Evolutionary conservation across 495 filamentous ascomycete species (phyloP), one percentile per base, ranked within the genome.

Genomic region (Aspergillus biplanus): DNA sequence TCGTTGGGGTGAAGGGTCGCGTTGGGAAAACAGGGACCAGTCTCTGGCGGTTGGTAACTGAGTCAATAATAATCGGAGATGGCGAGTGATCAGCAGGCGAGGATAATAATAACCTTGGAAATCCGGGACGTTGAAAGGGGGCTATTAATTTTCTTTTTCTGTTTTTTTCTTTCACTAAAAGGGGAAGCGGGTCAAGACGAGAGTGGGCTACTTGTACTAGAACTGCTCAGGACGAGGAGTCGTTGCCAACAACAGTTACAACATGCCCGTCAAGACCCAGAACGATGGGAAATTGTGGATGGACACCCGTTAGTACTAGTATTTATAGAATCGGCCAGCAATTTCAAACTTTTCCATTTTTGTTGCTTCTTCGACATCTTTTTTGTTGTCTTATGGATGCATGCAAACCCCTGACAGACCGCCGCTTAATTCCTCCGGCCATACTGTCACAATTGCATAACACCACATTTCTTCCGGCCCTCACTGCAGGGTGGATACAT

Each of bases 171-270:
- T 7, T 53, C 66, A 67, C 66, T 71, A 68, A 68, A 67, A 67
- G 69, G 69, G 64, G 69, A 71, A 71, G 69, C 69, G 69, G 69
- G 69, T 71, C 69, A 44, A 67, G 18, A 50, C 21, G 21, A 27
- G 21, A 27, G 21, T 27, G 21, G 21, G 21, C 21, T 27, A 27
- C 21, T 44, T 12, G 39, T 44, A 44, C 39, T 12, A n/a, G n/a
- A 44, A 12, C 39, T 12, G n/a, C 39, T 44, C 3, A 44, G 12
- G 11, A 44, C 21, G 21, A 27, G 21, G 12, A 13, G 44, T 11
- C 11, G 39, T 44, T 44, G 39, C n/a, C 39, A 44, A 44, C 7
- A 44, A 44, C n/a, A 12, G 39, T 11, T 44, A 44, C 11, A 44
- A 44, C 39, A 44, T 12, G n/a, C 5, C 3, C 4, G 39, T n/a